Evolutionary conservation across 306 rosid genomes (phyloP).

Genomic region (Neltuma alba): DNA sequence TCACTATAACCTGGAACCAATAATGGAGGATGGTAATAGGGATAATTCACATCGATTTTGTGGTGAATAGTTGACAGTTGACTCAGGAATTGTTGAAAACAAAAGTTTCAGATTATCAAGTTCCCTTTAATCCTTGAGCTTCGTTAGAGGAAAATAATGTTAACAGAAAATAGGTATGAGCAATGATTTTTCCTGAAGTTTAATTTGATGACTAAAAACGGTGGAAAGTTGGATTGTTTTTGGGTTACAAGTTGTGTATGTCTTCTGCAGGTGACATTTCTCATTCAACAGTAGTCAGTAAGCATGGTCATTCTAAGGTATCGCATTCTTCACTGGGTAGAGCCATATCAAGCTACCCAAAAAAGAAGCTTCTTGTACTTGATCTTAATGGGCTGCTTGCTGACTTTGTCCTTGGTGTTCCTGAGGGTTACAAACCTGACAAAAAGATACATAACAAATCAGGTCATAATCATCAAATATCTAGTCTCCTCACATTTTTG

Average conservation of each 20-base stretch:
- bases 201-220: conserved; percentile 37
- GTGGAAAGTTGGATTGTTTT: conserved; percentile 24
- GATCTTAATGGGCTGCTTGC: conserved; percentile 91
- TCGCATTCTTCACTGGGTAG: conserved; percentile 38
- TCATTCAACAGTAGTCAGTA: conserved; percentile 31
- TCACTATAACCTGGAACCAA: conserved; percentile 23
- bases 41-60: conserved; percentile 17
- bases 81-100: conserved; percentile 7
- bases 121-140: conserved; percentile 30
- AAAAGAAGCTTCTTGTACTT: conserved; percentile 86
- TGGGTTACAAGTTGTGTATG: conserved; percentile 28
- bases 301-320: conserved; percentile 33
- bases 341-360: conserved; percentile 38
- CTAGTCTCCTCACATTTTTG: conserved; percentile 17
- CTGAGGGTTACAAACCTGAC: conserved; percentile 39
- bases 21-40: conserved; percentile 17
- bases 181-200: conserved; percentile 24
- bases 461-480: conserved; percentile 53
- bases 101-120: conserved; percentile 26
- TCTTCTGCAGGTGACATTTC: conserved; percentile 34
- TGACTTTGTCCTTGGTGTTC: conserved; percentile 53
- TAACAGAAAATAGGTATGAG: not conserved
- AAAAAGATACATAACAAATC: conserved; percentile 44
- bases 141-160: conserved; percentile 28
- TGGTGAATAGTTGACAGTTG: conserved; percentile 27